A percentile compares a stretch with the other conserved stretches of the same genome.
Conservation (phyloP, 768 basidiomycete genomes). For the Phanerochaete sordida region DNA sequence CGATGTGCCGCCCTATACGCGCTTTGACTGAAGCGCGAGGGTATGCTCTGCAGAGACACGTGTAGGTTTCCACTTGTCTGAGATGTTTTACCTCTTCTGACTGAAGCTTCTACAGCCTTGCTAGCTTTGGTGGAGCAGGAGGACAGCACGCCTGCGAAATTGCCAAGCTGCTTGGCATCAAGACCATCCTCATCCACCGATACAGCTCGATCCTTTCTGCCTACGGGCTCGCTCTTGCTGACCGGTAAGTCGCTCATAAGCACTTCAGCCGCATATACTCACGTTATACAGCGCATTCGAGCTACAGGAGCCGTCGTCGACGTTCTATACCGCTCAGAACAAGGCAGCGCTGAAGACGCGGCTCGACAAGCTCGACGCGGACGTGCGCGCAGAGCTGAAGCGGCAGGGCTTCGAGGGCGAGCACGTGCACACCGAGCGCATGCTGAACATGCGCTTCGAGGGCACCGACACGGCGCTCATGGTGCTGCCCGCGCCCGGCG, state of each 20-base stretch:
- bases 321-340: constrained; percentile 65
- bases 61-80: constrained; percentile 29
- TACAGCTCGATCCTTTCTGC: constrained; percentile 93
- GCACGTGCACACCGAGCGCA: constrained; percentile 72
- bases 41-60: constrained; percentile 75
- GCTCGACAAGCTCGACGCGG: constrained; percentile 61
- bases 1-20: constrained; percentile 92
- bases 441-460: constrained; percentile 91
- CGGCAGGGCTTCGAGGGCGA: constrained; percentile 78
- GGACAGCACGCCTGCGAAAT: constrained; percentile 95
- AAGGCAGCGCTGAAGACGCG: constrained; percentile 53
- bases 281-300: constrained; percentile 62
- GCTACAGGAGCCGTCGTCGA: constrained; percentile 85
- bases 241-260: constrained; percentile 42
- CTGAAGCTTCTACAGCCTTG: constrained; percentile 44
- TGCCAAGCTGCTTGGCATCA: constrained; percentile 80
- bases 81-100: background rate
- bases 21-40: constrained; percentile 89
- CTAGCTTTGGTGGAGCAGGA: constrained; percentile 87
- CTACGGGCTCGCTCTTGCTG: constrained; percentile 90
- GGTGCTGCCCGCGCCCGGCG: constrained; percentile 55
- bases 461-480: constrained; percentile 93
- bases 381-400: constrained; percentile 64
- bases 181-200: constrained; percentile 82
- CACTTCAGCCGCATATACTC: background rate